These are phyloP conservation scores for Alternaria sp. DNA, from an alignment of 2,329 filamentous ascomycete genomes.

Conservation along the genomic window DNA sequence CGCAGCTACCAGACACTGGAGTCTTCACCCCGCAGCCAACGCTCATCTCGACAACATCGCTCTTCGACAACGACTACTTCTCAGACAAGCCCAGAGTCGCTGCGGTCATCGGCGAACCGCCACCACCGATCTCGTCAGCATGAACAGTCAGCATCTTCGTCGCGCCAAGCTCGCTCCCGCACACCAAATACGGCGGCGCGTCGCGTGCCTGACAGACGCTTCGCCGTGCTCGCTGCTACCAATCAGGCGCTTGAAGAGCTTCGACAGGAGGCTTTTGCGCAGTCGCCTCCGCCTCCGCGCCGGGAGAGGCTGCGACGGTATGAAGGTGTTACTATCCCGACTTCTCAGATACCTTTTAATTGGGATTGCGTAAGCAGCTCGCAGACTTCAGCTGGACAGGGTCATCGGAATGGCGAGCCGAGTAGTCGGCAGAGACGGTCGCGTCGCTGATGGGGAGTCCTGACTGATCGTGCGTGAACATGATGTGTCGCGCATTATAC, in stretches of 20 bases:
- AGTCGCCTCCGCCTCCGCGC: slow-evolving; percentile 43
- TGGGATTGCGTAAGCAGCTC: slow-evolving; percentile 50
- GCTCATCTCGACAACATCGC: slow-evolving; percentile 37
- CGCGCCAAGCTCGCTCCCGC: slow-evolving; percentile 39
- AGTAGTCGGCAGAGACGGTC: slow-evolving; percentile 34
- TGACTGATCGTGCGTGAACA: neutral
- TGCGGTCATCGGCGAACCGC: slow-evolving; percentile 31
- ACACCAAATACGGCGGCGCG: slow-evolving; percentile 46
- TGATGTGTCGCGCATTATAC: too few relatives aligned
- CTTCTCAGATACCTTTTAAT: slow-evolving; percentile 45
- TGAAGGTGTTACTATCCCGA: slow-evolving; percentile 42
- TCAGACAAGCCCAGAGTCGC: slow-evolving; percentile 23
- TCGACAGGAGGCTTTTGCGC: slow-evolving; percentile 47
- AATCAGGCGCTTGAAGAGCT: slow-evolving; percentile 48
- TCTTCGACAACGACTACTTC: slow-evolving; percentile 14
- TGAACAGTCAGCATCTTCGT: slow-evolving; percentile 30
- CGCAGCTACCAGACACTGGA: slow-evolving; percentile 40
- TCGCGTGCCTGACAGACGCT: slow-evolving; percentile 48
- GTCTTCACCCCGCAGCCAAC: slow-evolving; percentile 40
- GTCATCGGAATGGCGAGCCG: slow-evolving; percentile 21
- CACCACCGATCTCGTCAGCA: slow-evolving; percentile 41
- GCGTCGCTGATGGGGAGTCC: too few relatives aligned
- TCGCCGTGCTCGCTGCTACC: slow-evolving; percentile 49
- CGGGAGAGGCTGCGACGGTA: slow-evolving; percentile 43
- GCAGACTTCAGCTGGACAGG: slow-evolving; percentile 37